These are phyloP conservation scores for Colletotrichum agaves DNA, from an alignment of 2,329 filamentous ascomycete species.

Conservation along the genomic window DNA sequence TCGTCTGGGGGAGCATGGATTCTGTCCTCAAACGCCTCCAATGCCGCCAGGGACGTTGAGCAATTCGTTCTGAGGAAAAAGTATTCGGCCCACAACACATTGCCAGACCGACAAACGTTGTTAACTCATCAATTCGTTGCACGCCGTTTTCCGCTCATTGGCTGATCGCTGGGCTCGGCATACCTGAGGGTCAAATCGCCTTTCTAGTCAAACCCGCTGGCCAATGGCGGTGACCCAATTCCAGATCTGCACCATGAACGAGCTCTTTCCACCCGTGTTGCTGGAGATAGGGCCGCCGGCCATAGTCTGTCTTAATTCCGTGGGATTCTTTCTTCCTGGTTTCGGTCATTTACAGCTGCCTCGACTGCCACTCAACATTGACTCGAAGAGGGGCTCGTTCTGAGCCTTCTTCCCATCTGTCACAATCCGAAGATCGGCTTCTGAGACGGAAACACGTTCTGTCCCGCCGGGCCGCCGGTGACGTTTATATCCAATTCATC, in stretches of 20 bases:
- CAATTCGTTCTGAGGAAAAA: background rate
- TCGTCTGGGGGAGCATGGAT: conserved; percentile 20
- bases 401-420: too few relatives aligned
- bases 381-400: background rate
- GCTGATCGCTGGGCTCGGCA: background rate
- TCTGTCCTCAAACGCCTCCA: background rate
- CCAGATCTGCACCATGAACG: conserved; percentile 13
- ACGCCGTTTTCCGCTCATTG: background rate
- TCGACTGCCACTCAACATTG: background rate
- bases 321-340: background rate
- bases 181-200: conserved; percentile 3
- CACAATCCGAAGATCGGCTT: too few relatives aligned
- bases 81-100: background rate
- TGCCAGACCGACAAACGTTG: background rate
- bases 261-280: background rate
- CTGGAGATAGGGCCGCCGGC: background rate
- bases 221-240: conserved; percentile 17
- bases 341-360: conserved; percentile 12
- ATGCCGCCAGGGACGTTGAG: conserved; percentile 1
- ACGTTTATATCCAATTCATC: too few relatives aligned
- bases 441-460: too few relatives aligned
- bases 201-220: background rate
- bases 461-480: too few relatives aligned
- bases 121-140: background rate
- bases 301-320: background rate